These are phyloP conservation scores for Fusarium sp. DNA, from an alignment of 2,329 filamentous ascomycete genomes.

Conservation along the genomic window DNA sequence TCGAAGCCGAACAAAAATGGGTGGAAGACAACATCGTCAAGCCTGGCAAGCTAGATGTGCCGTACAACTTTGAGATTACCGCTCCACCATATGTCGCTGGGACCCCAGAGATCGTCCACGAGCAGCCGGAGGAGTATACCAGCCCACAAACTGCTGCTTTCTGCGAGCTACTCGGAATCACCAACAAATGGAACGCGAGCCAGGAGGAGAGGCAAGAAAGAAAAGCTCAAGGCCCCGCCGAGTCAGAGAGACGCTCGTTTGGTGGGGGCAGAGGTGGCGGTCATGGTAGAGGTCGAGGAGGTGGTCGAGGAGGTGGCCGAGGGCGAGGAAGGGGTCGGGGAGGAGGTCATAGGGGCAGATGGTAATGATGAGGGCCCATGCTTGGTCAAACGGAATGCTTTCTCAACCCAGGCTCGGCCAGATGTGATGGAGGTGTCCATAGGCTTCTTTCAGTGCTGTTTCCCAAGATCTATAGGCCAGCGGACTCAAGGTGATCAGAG, in stretches of 20 bases:
- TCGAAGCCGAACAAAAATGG: constrained; percentile 81
- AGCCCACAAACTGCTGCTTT: constrained; percentile 89
- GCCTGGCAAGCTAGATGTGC: constrained; percentile 73
- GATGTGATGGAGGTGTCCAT: background rate
- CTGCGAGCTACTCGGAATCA: constrained; percentile 81
- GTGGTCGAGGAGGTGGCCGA: constrained; percentile 50
- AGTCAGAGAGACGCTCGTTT: constrained; percentile 51
- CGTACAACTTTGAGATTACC: constrained; percentile 81
- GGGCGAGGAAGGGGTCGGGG: constrained; percentile 44
- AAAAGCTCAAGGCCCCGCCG: constrained; percentile 67
- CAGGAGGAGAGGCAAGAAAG: constrained; percentile 75
- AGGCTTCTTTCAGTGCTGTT: background rate
- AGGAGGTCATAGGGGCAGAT: constrained; percentile 39
- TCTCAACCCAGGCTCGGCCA: background rate
- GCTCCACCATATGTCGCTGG: constrained; percentile 76
- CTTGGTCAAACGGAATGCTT: background rate
- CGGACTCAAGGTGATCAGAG: background rate
- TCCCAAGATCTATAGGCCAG: background rate
- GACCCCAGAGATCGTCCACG: constrained; percentile 66
- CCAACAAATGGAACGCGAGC: constrained; percentile 80
- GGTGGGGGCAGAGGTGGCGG: constrained; percentile 52
- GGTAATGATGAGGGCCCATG: constrained; percentile 17
- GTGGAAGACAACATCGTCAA: constrained; percentile 80
- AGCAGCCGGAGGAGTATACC: constrained; percentile 83
- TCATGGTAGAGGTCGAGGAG: constrained; percentile 52